Percentiles rank a stretch among this genome's conserved stretches.
Conservation (phyloP, 148 eudicot genomes). For the Rhododendron mucronatum region DNA sequence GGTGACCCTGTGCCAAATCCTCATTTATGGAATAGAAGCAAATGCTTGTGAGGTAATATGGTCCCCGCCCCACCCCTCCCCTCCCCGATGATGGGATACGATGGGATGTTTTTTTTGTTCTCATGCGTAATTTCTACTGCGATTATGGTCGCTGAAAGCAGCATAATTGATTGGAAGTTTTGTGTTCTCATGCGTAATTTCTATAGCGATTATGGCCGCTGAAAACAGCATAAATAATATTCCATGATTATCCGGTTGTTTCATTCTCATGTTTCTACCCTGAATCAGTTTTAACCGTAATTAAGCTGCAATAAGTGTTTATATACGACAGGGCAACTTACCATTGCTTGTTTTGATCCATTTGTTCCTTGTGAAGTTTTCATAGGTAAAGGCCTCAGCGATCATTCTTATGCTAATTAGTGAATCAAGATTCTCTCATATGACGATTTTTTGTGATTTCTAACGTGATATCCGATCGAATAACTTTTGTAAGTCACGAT, state of each 20-base stretch:
- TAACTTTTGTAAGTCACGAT: neutral
- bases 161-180: neutral
- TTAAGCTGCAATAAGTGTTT: too few relatives aligned
- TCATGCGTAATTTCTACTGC: neutral
- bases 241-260: too few relatives aligned
- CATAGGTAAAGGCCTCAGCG: neutral
- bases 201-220: neutral
- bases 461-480: neutral
- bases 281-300: too few relatives aligned
- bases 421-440: neutral
- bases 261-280: too few relatives aligned
- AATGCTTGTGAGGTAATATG: too few relatives aligned
- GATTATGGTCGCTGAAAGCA: neutral
- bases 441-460: neutral
- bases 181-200: neutral
- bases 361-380: neutral
- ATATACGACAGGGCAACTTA: neutral
- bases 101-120: too few relatives aligned
- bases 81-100: too few relatives aligned
- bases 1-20: neutral
- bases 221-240: neutral
- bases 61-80: too few relatives aligned
- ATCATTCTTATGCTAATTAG: neutral
- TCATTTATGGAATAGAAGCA: neutral
- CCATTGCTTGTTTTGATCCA: neutral